phyloP scores from a whole-genome alignment of 2,329 filamentous ascomycete genomes.

The Fusarium subtropicale region DNA sequence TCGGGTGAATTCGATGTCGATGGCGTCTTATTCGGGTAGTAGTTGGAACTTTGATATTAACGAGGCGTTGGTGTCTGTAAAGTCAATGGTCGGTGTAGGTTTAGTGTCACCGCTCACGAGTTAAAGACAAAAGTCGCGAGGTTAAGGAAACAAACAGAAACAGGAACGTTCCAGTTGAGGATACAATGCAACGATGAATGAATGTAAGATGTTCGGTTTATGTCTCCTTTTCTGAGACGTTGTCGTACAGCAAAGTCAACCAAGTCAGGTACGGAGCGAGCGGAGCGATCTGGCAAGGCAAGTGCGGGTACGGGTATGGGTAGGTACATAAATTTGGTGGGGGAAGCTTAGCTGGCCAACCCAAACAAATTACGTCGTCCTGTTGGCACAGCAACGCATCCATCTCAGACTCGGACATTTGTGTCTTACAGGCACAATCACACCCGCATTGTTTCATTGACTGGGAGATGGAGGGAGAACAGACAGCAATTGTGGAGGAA shows the following conservation, averaged over 20 bases:
- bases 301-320: constrained; percentile 31
- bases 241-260: constrained; percentile 20
- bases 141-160: constrained; percentile 7
- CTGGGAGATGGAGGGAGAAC: constrained; percentile 15
- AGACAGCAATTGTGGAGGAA: constrained; percentile 5
- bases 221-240: constrained; percentile 17
- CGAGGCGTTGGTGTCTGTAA: constrained; percentile 19
- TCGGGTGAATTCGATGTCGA: constrained; percentile 10
- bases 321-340: constrained; percentile 35
- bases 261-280: constrained; percentile 33
- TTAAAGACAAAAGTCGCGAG: background rate
- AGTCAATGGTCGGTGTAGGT: constrained; percentile 24
- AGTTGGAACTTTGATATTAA: constrained; percentile 29
- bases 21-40: constrained; percentile 14
- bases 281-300: constrained; percentile 23
- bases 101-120: constrained; percentile 16
- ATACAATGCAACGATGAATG: constrained; percentile 19
- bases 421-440: constrained; percentile 19
- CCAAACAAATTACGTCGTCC: constrained; percentile 43
- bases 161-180: constrained; percentile 11
- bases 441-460: constrained; percentile 33
- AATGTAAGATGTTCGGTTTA: constrained; percentile 9
- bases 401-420: constrained; percentile 15
- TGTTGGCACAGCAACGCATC: constrained; percentile 34
- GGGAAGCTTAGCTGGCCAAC: constrained; percentile 20